These are phyloP conservation scores for Danielia reshetovae DNA, from an alignment of 805 yeast species.

Conservation along the genomic window DNA sequence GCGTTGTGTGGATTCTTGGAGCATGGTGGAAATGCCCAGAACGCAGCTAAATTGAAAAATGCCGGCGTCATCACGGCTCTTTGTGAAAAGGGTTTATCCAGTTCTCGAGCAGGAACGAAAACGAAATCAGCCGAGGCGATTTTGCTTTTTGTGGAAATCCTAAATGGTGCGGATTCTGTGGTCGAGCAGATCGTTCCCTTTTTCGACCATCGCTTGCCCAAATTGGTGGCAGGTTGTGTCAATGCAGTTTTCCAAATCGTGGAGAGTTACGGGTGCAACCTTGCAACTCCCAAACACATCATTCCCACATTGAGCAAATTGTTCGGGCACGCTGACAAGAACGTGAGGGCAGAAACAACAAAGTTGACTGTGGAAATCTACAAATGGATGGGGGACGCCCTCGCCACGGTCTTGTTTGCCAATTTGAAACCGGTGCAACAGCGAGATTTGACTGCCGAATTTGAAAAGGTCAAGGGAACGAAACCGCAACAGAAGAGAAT, in stretches of 20 bases:
- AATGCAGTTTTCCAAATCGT: conserved; percentile 55
- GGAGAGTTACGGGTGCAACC: conserved; percentile 58
- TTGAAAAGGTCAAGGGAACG: conserved; percentile 46
- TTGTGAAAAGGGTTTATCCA: conserved; percentile 78
- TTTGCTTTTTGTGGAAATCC: conserved; percentile 56
- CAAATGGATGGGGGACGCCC: conserved; percentile 66
- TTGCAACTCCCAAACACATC: conserved; percentile 54
- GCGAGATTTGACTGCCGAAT: conserved; percentile 70
- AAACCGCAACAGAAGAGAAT: conserved; percentile 51
- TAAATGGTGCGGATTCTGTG: conserved; percentile 58
- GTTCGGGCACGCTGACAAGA: conserved; percentile 82
- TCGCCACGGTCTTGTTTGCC: conserved; percentile 58
- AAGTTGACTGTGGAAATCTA: conserved; percentile 64
- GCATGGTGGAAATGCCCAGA: conserved; percentile 47
- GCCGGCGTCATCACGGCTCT: conserved; percentile 45
- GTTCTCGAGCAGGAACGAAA: conserved; percentile 73
- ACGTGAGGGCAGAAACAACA: conserved; percentile 77
- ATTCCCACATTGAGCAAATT: conserved; percentile 59
- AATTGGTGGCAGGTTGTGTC: conserved; percentile 66
- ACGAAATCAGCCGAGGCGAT: conserved; percentile 60
- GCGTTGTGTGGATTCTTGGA: conserved; percentile 53
- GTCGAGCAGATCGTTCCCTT: conserved; percentile 65
- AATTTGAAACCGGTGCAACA: conserved; percentile 89
- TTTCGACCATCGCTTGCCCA: conserved; percentile 64
- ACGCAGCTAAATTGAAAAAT: conserved; percentile 37